Conservation (phyloP, 2,329 filamentous ascomycete genomes). For the Myriosclerotinia duriaeana region DNA sequence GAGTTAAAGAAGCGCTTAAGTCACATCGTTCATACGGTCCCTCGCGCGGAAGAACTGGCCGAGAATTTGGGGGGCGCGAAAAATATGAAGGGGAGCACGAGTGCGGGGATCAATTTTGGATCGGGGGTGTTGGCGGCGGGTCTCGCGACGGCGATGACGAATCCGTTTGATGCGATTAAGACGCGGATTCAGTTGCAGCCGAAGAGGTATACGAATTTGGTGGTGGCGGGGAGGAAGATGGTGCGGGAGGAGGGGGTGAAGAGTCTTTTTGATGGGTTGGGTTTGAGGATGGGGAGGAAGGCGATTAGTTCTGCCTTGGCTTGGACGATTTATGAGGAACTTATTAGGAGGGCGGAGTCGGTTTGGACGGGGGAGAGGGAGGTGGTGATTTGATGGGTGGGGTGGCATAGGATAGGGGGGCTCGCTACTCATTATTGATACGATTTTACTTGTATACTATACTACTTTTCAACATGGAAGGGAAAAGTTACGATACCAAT, state of each 20-base stretch:
- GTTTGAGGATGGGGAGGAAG: constrained; percentile 84
- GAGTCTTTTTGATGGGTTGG: constrained; percentile 82
- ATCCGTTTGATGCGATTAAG: constrained; percentile 96
- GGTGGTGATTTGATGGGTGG: not conserved
- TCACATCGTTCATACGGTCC: constrained; percentile 34
- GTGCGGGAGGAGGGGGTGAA: constrained; percentile 75
- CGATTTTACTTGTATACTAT: not conserved
- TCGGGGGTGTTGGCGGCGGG: constrained; percentile 80
- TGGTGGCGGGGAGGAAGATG: constrained; percentile 75
- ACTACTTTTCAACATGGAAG: not conserved
- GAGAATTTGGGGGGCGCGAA: constrained; percentile 8
- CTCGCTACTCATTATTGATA: constrained; percentile 7
- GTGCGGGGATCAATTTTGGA: constrained; percentile 76
- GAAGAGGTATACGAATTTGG: constrained; percentile 75
- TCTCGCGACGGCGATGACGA: constrained; percentile 83
- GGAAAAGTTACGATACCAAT: not conserved
- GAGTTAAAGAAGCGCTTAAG: constrained; percentile 66
- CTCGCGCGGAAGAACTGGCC: constrained; percentile 30
- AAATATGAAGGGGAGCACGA: constrained; percentile 43
- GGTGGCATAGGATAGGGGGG: not conserved
- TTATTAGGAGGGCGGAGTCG: constrained; percentile 68
- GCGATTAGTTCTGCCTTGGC: constrained; percentile 91
- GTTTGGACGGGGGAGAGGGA: constrained; percentile 26
- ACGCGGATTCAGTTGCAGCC: constrained; percentile 92
- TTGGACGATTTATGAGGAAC: constrained; percentile 95